Conservation (phyloP, 306 rosid genomes). For the Cucurbita moschata region DNA sequence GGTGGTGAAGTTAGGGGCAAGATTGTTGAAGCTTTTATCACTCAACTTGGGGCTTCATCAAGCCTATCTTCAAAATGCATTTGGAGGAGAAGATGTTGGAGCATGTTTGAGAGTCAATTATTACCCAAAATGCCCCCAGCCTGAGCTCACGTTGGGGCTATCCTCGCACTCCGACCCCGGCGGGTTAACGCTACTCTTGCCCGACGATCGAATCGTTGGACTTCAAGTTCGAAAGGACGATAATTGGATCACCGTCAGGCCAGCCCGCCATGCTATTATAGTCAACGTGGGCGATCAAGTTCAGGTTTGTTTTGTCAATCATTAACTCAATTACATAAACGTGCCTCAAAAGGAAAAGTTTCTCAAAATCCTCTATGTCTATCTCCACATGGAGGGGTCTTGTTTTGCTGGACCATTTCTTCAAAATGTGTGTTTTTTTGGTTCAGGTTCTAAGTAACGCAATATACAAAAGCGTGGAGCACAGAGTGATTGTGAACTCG, state of each 20-base stretch:
- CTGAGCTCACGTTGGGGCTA: constrained; percentile 61
- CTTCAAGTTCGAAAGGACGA: constrained; percentile 57
- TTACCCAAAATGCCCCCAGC: constrained; percentile 69
- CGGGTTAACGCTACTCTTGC: constrained; percentile 54
- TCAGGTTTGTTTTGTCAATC: constrained; percentile 29
- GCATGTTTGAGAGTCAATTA: constrained; percentile 77
- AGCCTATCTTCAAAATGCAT: constrained; percentile 31
- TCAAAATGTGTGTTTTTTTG: no score
- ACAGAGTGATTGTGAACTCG: constrained; percentile 78
- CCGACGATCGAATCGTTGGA: constrained; percentile 49
- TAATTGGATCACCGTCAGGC: constrained; percentile 74
- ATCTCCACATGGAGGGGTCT: constrained; percentile 34
- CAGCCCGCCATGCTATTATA: constrained; percentile 56
- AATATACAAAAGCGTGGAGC: constrained; percentile 78
- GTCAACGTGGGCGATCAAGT: constrained; percentile 90
- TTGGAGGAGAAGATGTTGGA: constrained; percentile 67
- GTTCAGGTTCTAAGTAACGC: constrained; percentile 84
- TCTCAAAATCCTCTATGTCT: neutral
- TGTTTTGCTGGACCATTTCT: neutral
- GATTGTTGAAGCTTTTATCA: constrained; percentile 46
- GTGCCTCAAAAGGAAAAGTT: neutral
- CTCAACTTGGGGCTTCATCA: constrained; percentile 46
- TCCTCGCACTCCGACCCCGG: constrained; percentile 94
- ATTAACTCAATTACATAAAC: no score
- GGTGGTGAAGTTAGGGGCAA: constrained; percentile 52